Evolutionary conservation across 495 filamentous ascomycete genomes (phyloP), one percentile per base, ranked within the genome.

Genomic region (Achaetomiella virescens): DNA sequence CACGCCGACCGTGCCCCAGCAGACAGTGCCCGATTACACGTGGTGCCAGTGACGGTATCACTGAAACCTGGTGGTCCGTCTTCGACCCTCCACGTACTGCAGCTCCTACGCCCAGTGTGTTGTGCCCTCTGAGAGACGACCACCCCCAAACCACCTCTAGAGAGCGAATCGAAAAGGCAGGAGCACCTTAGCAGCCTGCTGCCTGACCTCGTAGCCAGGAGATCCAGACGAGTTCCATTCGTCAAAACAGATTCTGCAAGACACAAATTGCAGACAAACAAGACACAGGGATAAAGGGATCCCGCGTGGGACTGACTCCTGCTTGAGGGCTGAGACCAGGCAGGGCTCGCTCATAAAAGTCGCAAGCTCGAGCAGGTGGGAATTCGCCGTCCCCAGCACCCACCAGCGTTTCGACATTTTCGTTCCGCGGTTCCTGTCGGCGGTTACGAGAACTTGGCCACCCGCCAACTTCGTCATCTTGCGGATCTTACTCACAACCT

Each of bases 31-130:
- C 64, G 59, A 68, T 62, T 65, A 70, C 67, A 70, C 67, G 67
- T 70, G 67, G 67, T 70, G 59, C 67, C 67, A 70, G 67, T 70
- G 58, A 46, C 62, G 29, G 66, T 48, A 59, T 49, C 27, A 60
- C 51, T 12, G 47, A 48, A 18, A 52, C 44, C 48, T 61, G 31
- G 52, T 56, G 54, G 54, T 55, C 44, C 24, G 54, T 40, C 54
- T 31, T 56, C 56, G 44, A 60, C 47, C 31, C 48, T 51, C 58
- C 63, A 66, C 58, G 56, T 57, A 45, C 44, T 38, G 54, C 29
- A 53, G 29, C 37, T 40, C 51, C 24, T 41, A 36, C 42, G 29
- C 33, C 47, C 31, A 31, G 9, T 37, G 48, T 48, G 55, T 58
- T 36, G 53, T 59, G 51, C 38, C 25, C 51, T 45, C 43, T 41